Evolutionary conservation across 192 early-diverging fungal genomes (phyloP).

Genomic region (Entomortierella beljakovae): DNA sequence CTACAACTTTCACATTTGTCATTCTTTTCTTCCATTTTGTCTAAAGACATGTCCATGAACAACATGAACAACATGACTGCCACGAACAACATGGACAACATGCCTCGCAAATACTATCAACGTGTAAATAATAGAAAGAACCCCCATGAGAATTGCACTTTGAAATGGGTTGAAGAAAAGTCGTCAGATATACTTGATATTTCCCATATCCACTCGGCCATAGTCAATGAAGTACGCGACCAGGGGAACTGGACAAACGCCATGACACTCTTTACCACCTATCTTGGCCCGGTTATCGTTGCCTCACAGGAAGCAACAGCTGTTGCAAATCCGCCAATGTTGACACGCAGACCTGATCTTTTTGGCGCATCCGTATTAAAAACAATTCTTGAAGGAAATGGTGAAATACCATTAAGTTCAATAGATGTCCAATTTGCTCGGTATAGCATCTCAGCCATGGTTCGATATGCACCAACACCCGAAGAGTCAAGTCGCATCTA

Average conservation of each 20-base stretch:
- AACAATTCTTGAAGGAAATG: not conserved
- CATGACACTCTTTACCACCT: slow-evolving; percentile 22
- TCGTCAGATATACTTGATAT: slow-evolving; percentile 1
- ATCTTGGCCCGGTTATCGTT: slow-evolving; percentile 30
- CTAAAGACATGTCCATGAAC: too few relatives aligned
- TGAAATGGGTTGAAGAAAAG: slow-evolving; percentile 4
- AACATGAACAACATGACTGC: too few relatives aligned
- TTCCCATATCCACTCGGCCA: slow-evolving; percentile 16
- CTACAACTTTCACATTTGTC: not conserved
- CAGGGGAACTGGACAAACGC: slow-evolving; percentile 28
- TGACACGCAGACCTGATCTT: too few relatives aligned
- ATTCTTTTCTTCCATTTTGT: too few relatives aligned
- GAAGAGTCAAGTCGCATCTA: slow-evolving; percentile 28
- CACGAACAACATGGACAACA: too few relatives aligned
- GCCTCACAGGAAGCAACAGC: slow-evolving; percentile 11
- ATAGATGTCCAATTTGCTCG: slow-evolving; percentile 1
- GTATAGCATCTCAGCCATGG: slow-evolving; percentile 12
- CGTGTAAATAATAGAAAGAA: not conserved
- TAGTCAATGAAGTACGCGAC: slow-evolving; percentile 21
- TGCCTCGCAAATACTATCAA: not conserved
- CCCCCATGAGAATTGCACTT: not conserved
- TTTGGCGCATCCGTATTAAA: not conserved
- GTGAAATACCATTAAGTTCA: not conserved
- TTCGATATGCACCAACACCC: slow-evolving; percentile 37
- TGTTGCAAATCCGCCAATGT: too few relatives aligned